A percentile compares a stretch with the other conserved stretches of the same genome.
These are phyloP conservation scores for Leptographium procerum DNA, from an alignment of 2,329 filamentous ascomycete genomes.

Conservation along the genomic window DNA sequence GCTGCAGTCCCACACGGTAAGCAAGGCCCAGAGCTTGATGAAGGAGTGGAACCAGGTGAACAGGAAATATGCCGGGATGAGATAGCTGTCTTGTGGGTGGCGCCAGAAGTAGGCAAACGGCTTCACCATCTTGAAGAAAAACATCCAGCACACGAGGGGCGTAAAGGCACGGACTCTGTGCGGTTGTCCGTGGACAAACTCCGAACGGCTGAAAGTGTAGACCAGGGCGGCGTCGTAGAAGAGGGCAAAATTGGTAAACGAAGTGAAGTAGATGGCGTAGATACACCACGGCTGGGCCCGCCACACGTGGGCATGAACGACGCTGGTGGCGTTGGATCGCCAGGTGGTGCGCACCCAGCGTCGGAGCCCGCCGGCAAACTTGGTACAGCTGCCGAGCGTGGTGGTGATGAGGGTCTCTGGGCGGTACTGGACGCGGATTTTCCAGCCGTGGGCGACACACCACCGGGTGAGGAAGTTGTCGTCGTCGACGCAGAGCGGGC, in stretches of 20 bases:
- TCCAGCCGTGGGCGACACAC: constrained; percentile 36
- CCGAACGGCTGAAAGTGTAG: constrained; percentile 15
- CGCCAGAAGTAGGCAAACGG: constrained; percentile 38
- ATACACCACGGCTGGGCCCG: constrained; percentile 36
- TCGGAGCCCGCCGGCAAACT: constrained; percentile 40
- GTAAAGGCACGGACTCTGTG: neutral
- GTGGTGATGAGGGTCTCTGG: constrained; percentile 37
- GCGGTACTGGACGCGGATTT: constrained; percentile 42
- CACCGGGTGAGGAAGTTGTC: constrained; percentile 52
- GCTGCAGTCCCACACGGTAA: constrained; percentile 36
- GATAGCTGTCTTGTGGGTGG: constrained; percentile 38
- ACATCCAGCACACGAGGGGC: constrained; percentile 30
- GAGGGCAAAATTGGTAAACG: constrained; percentile 43
- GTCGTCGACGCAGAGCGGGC: constrained; percentile 42
- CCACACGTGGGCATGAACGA: constrained; percentile 30
- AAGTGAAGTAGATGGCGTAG: constrained; percentile 44
- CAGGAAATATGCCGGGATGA: constrained; percentile 35
- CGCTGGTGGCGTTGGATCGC: constrained; percentile 39
- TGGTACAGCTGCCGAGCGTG: constrained; percentile 31
- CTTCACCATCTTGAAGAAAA: constrained; percentile 47
- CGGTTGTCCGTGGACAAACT: constrained; percentile 2
- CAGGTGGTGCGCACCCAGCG: constrained; percentile 49
- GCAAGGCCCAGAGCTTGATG: constrained; percentile 43
- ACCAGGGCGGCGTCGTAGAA: constrained; percentile 37
- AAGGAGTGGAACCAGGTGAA: constrained; percentile 48